Conservation (phyloP, 2,329 filamentous ascomycete species). For the Trichocomaceae sp. region DNA sequence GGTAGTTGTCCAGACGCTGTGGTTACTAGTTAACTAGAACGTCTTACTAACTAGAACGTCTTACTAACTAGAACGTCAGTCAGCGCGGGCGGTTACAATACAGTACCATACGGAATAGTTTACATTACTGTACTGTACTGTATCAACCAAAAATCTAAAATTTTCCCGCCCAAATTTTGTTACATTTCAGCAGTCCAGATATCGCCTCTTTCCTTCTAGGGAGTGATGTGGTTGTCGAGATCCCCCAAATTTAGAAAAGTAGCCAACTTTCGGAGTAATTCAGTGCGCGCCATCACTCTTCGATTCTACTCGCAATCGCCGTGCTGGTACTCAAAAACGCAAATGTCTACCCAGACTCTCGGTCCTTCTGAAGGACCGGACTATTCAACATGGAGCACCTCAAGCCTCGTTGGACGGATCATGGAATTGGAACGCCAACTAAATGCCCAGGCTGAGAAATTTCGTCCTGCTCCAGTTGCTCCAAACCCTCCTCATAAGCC, state of each 20-base stretch:
- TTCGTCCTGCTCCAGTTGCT: slow-evolving; percentile 12
- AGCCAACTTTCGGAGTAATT: background rate
- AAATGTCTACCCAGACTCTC: slow-evolving; percentile 18
- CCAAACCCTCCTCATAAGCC: slow-evolving; percentile 19
- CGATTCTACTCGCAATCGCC: slow-evolving; percentile 13
- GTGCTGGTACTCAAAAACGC: background rate
- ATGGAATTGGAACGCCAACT: slow-evolving; percentile 61
- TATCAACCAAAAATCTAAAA: background rate
- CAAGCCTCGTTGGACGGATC: slow-evolving; percentile 62
- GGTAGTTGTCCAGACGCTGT: background rate
- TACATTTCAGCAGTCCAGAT: background rate
- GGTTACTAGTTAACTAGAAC: background rate
- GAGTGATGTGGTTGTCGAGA: slow-evolving; percentile 6
- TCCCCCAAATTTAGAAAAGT: background rate
- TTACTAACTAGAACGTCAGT: background rate
- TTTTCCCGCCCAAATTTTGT: too few relatives aligned
- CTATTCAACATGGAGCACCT: slow-evolving; percentile 63
- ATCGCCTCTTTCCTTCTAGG: background rate
- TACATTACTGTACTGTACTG: too few relatives aligned
- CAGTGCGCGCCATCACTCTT: background rate
- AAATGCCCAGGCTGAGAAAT: slow-evolving; percentile 39
- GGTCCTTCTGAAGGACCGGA: slow-evolving; percentile 23
- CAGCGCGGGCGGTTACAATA: slow-evolving; percentile 2
- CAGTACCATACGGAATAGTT: slow-evolving; percentile 6
- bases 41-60: background rate